These are phyloP conservation scores for Dendrobium catenatum DNA, from an alignment of 106 monocot species.

Conservation along the genomic window DNA sequence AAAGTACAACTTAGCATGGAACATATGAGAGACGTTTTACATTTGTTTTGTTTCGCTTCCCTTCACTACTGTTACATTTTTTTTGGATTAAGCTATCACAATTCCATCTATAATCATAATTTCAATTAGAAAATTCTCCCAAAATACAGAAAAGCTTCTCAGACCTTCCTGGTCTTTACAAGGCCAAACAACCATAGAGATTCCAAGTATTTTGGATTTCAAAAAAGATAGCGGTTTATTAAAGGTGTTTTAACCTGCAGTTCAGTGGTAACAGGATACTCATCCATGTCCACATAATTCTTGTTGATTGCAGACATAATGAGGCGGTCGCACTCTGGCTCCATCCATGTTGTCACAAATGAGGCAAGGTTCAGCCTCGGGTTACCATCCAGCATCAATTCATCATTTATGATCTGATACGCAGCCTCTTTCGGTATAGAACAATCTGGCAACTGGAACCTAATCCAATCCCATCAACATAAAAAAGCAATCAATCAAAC, in stretches of 20 bases:
- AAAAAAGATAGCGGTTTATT: not conserved
- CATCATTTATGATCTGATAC: constrained; percentile 59
- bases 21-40: not conserved
- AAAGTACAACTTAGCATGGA: not conserved
- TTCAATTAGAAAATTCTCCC: not conserved
- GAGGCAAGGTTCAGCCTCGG: constrained; percentile 65
- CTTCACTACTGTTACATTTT: too few relatives aligned
- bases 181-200: not conserved
- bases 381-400: constrained; percentile 67
- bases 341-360: constrained; percentile 75
- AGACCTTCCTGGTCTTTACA: not conserved
- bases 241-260: constrained; percentile 33
- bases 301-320: constrained; percentile 51
- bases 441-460: constrained; percentile 43
- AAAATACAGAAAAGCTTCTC: not conserved
- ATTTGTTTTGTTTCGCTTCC: not conserved
- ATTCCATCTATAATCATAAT: not conserved
- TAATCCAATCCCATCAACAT: not conserved
- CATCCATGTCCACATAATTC: constrained; percentile 81
- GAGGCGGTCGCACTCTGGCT: constrained; percentile 55
- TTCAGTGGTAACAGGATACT: constrained; percentile 70
- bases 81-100: too few relatives aligned
- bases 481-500: not conserved
- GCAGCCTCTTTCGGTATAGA: constrained; percentile 49
- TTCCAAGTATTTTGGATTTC: not conserved